These are phyloP conservation scores for Eragrostis nindensis DNA, from an alignment of 176 grass and related monocot species.

Conservation along the genomic window DNA sequence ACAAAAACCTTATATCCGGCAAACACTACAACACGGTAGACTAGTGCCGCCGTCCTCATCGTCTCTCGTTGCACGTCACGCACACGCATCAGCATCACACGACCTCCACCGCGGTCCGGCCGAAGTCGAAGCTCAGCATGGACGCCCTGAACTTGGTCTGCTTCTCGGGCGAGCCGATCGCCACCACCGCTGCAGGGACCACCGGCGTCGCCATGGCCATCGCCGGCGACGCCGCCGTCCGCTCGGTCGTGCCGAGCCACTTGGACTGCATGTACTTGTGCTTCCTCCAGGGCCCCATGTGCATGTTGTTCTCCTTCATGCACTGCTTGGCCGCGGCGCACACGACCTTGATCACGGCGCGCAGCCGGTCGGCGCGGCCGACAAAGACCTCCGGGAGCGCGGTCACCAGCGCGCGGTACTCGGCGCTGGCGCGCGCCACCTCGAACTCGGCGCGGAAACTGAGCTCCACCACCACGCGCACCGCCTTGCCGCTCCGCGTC, in stretches of 20 bases:
- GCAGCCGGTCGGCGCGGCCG: conserved; percentile 76
- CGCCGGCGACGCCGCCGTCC: neutral
- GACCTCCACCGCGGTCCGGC: conserved; percentile 43
- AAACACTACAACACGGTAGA: neutral
- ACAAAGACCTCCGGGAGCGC: conserved; percentile 74
- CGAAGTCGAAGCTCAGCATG: conserved; percentile 86
- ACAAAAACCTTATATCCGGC: conserved; percentile 22
- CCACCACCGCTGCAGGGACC: neutral
- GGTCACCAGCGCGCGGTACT: conserved; percentile 70
- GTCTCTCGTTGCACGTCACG: neutral
- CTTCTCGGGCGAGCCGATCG: conserved; percentile 41
- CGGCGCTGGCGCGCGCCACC: conserved; percentile 73
- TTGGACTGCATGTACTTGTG: conserved; percentile 97
- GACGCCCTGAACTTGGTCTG: conserved; percentile 76
- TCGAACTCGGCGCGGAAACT: conserved; percentile 90
- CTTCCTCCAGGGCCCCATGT: conserved; percentile 89
- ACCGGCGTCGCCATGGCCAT: neutral
- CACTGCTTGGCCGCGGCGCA: conserved; percentile 85
- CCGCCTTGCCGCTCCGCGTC: conserved; percentile 59
- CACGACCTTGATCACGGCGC: conserved; percentile 70
- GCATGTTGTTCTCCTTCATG: conserved; percentile 98
- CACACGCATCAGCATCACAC: conserved; percentile 19
- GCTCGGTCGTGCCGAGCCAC: conserved; percentile 69
- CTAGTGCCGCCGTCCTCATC: too few relatives aligned
- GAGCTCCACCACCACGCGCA: conserved; percentile 79